phyloP scores from a whole-genome alignment of 768 basidiomycete species.

The Agaricus bisporus region DNA sequence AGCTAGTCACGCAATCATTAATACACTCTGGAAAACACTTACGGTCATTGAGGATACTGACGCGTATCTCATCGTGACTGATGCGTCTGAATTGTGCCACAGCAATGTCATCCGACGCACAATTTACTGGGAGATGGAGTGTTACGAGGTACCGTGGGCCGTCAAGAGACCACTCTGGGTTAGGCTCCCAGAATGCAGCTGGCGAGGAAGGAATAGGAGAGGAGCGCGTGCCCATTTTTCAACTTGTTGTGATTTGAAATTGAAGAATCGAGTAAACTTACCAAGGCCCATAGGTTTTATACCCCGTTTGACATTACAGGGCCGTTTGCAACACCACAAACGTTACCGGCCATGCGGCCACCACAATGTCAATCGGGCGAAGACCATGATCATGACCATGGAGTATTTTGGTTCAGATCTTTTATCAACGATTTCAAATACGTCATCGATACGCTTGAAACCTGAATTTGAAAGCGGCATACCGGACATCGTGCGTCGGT shows the following conservation, averaged over 20 bases:
- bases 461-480: too few relatives aligned
- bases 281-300: neutral
- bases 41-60: neutral
- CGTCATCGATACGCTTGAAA: too few relatives aligned
- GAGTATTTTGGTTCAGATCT: too few relatives aligned
- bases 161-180: neutral
- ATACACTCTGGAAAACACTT: neutral
- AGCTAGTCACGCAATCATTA: neutral
- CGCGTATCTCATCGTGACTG: neutral
- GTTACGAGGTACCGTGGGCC: neutral
- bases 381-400: too few relatives aligned
- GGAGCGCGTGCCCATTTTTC: neutral
- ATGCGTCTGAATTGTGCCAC: neutral
- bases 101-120: neutral
- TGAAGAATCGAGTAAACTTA: neutral
- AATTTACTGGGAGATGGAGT: neutral
- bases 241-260: too few relatives aligned
- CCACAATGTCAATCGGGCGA: too few relatives aligned
- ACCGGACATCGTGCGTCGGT: too few relatives aligned
- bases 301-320: neutral
- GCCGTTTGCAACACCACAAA: too few relatives aligned
- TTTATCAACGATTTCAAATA: too few relatives aligned
- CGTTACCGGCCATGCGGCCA: too few relatives aligned
- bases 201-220: neutral
- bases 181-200: neutral